A percentile compares a stretch with the other conserved stretches of the same genome.
These are phyloP conservation scores for Cutaneotrichosporon dermatis DNA, from an alignment of 1,284 basidiomycete genomes.

Conservation along the genomic window DNA sequence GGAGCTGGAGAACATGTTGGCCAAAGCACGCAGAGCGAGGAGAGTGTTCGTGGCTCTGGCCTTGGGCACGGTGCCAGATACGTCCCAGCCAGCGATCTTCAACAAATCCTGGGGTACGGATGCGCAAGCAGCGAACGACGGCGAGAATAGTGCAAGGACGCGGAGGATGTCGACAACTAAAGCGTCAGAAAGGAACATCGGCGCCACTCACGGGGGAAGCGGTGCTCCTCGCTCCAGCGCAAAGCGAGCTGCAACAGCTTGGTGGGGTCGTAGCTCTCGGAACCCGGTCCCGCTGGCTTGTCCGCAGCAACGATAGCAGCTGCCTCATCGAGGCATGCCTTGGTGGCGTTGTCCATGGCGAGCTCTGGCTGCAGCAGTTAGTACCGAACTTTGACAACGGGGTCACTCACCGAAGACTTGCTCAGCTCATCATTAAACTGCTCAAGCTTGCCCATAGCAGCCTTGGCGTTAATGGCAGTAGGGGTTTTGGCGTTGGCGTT, in stretches of 20 bases:
- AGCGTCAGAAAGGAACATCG: not conserved
- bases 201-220: constrained; percentile 60
- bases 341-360: constrained; percentile 61
- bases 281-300: constrained; percentile 3
- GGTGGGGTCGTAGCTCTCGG: constrained; percentile 56
- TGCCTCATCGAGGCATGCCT: constrained; percentile 11
- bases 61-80: constrained; percentile 59
- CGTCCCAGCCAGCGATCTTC: constrained; percentile 64
- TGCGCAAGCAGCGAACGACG: constrained; percentile 52
- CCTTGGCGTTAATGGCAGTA: constrained; percentile 64
- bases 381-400: not conserved
- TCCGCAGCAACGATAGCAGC: constrained; percentile 11
- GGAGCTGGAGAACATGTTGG: constrained; percentile 62
- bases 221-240: constrained; percentile 72
- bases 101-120: constrained; percentile 58
- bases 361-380: constrained; percentile 57
- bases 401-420: constrained; percentile 27
- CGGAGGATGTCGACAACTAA: constrained; percentile 83
- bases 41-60: constrained; percentile 77
- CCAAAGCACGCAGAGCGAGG: constrained; percentile 73
- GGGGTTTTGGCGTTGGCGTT: constrained; percentile 46
- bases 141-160: constrained; percentile 64
- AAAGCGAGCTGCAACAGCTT: constrained; percentile 63
- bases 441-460: constrained; percentile 76
- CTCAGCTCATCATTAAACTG: constrained; percentile 72